phyloP scores from a whole-genome alignment of 768 basidiomycete species.

The Fomitopsis serialis region DNA sequence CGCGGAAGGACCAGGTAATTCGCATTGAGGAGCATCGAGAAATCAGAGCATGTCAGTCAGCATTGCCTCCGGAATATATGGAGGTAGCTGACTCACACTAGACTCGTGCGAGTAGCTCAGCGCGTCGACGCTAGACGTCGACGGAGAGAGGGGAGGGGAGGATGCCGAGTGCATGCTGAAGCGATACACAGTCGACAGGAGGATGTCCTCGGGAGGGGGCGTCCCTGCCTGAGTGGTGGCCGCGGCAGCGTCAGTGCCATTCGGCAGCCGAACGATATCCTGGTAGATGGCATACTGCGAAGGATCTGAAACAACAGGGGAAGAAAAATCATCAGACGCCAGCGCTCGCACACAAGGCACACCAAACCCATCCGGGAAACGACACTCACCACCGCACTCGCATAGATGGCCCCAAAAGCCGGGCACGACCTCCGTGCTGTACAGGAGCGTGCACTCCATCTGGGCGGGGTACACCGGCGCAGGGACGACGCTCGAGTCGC shows the following conservation, averaged over 20 bases:
- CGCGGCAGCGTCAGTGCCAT: neutral
- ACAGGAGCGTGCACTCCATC: conserved; percentile 20
- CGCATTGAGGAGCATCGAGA: neutral
- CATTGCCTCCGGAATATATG: neutral
- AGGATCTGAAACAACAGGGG: conserved; percentile 18
- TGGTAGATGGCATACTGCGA: conserved; percentile 17
- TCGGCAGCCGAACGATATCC: conserved; percentile 16
- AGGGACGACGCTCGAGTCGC: conserved; percentile 16
- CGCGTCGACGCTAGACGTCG: conserved; percentile 11
- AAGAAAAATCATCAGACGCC: neutral
- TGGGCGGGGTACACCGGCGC: conserved; percentile 13
- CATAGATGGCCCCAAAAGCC: conserved; percentile 19
- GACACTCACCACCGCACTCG: conserved; percentile 11
- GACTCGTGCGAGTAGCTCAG: conserved; percentile 18
- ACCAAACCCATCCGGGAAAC: neutral
- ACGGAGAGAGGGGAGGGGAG: conserved; percentile 19
- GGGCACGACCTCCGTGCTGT: conserved; percentile 20
- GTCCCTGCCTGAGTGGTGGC: conserved; percentile 2
- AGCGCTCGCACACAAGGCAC: neutral
- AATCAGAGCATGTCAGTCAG: neutral
- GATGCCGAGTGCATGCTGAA: conserved; percentile 18
- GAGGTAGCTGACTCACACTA: conserved; percentile 12
- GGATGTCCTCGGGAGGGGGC: conserved; percentile 10
- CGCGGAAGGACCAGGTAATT: neutral
- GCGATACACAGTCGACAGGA: conserved; percentile 20